Evolutionary conservation across 2,329 filamentous ascomycete species (phyloP).

Genomic region (Monosporascus sp.): DNA sequence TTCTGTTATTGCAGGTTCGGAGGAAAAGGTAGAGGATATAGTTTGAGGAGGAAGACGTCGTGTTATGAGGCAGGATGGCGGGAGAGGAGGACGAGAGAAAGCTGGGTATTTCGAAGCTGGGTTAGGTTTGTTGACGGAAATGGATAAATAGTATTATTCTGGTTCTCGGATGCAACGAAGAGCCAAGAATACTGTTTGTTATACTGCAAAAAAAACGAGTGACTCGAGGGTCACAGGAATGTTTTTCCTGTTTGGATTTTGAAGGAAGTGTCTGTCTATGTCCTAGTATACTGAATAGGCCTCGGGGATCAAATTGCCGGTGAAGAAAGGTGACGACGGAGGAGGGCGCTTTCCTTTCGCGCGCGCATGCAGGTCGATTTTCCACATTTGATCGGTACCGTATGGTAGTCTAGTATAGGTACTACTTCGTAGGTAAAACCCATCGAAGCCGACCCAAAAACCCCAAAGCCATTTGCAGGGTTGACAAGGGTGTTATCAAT

Average conservation of each 20-base stretch:
- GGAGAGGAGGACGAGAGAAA: not conserved
- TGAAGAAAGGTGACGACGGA: not conserved
- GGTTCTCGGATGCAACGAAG: conserved; percentile 5
- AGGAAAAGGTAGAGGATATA: not conserved
- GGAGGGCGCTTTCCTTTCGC: not conserved
- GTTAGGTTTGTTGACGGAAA: not conserved
- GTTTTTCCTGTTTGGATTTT: not conserved
- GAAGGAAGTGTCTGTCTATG: too few relatives aligned
- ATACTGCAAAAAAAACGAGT: conserved; percentile 13
- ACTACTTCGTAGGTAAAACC: not conserved
- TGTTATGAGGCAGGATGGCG: not conserved
- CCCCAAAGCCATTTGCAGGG: not conserved
- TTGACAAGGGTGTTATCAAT: not conserved
- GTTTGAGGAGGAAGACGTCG: not conserved
- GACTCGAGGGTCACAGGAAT: conserved; percentile 12
- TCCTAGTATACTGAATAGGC: not conserved
- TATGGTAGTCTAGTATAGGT: too few relatives aligned
- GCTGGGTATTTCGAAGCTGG: not conserved
- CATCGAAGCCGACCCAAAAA: not conserved
- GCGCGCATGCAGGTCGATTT: not conserved
- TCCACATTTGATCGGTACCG: not conserved
- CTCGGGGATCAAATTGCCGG: not conserved
- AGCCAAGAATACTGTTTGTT: conserved; percentile 5
- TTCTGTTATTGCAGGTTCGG: not conserved
- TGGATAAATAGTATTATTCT: conserved; percentile 8